Evolutionary conservation across 768 basidiomycete species (phyloP), one percentile per base, ranked within the genome.

Genomic region (Podaxis sp.): DNA sequence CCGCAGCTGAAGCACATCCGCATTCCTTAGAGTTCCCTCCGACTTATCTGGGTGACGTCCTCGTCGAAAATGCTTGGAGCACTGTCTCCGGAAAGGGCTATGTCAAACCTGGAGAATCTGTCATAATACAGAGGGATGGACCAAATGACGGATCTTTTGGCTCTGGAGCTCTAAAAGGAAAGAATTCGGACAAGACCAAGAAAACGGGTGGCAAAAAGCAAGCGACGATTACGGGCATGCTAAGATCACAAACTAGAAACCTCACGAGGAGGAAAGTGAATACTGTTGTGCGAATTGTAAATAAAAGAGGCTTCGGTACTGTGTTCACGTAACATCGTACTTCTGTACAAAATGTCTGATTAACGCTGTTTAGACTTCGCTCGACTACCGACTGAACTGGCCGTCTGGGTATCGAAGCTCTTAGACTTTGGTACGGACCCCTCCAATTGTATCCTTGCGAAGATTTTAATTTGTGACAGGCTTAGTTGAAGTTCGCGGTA

Each of bases 11-110:
- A 59, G 14, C 50, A 64, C 55, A 11, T 60, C 59, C 54, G 47
- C 59, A 21, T 63, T 18, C 28, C 10, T 46, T 35, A 3, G 32
- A 56, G 11, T 63, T 69, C 50, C n/a, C 61, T 11, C 76, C 78
- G 1, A 76, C 71, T 10, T 91, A 89, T 67, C 65, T 92, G 27
- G 90, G 90, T 10, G 87, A 86, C 52, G 77, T 91, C 53, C 62
- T 91, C 9, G 80, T 91, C 23, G 79, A 81, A 21, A 87, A 89
- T 66, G 90, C 89, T 9, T 92, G 89, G 89, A 90, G 88, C 63
- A 91, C 86, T 42, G 87, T 82, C 13, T 87, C 82, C 52, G 90
- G 90, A 1, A 84, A 79, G 65, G 87, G 87, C 3, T 90, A 91
- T 62, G 76, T 90, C 38, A 85, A 85, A 62, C 62, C 74, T 21